Base-by-base conservation (phyloP, 345 rosid species). In the Ailanthus altissimus region DNA sequence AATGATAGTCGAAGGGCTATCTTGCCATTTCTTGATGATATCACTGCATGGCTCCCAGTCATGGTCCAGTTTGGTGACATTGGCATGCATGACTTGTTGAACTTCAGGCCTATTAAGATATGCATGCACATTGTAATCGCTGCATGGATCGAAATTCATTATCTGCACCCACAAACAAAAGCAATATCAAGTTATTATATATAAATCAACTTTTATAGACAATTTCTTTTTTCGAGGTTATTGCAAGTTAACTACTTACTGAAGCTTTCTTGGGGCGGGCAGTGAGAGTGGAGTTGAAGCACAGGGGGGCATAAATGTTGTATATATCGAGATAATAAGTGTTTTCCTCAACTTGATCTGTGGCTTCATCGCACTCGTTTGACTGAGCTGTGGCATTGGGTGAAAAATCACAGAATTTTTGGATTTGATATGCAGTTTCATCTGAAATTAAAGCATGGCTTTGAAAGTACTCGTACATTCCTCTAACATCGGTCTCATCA, bases 21-120 rank as follows among this genome's bases (percentile, higher is more conserved):
- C 94, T 3, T 65, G 53, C 97, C 98, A 92, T 1, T 47, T 58
- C 12, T 9, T n/a, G 6, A 92, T 67, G 47, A 91, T 54, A 7
- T 82, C 80, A 80, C 94, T 90, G 84, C 99, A 95, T 0, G 94
- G 89, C 75, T 89, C 70, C 98, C 97, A 94, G 58, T 84, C 86
- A 76, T 85, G 85, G 46, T 84, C 75, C 13, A 94, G 87, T 54
- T 86, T 89, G 5, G 97, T 94, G 46, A 87, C 87, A 64, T 92
- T 94, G 51, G 97, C 98, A 74, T 94, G 97, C 65, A 94, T 72
- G n/a, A 89, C 97, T 61, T 78, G 83, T 83, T 94, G 97, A n/a
- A 93, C 97, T 7, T 91, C 93, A 0, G 83, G 82, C 45, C 88
- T 80, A 79, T 94, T 94, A 25, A 94, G 80, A 84, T 94, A 93